Percentiles rank a stretch among this genome's conserved stretches.
phyloP scores from a whole-genome alignment of 2,329 filamentous ascomycete genomes.

The Cylindrodendrum hubeiense region DNA sequence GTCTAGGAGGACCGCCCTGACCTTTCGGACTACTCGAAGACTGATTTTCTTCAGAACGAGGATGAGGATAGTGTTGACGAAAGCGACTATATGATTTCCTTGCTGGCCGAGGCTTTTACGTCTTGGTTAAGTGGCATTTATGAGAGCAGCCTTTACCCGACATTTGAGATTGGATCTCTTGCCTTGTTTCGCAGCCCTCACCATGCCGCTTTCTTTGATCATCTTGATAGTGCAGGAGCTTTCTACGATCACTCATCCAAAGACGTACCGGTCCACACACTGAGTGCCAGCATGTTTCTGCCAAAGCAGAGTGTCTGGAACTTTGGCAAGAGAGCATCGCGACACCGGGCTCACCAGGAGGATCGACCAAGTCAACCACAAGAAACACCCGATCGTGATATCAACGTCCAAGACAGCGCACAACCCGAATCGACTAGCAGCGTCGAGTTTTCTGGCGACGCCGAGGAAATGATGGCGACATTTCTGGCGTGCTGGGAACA shows the following conservation, averaged over 20 bases:
- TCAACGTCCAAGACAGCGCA: constrained; percentile 34
- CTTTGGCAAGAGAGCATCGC: constrained; percentile 54
- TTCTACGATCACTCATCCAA: constrained; percentile 62
- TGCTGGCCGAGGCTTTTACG: constrained; percentile 46
- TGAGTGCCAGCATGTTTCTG: constrained; percentile 66
- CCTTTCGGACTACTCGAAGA: constrained; percentile 24
- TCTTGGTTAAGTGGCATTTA: constrained; percentile 55
- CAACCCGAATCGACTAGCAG: constrained; percentile 24
- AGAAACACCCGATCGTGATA: constrained; percentile 41
- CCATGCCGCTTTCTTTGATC: constrained; percentile 62
- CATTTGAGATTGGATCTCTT: constrained; percentile 67
- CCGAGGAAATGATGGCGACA: constrained; percentile 43
- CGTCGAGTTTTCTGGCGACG: constrained; percentile 17
- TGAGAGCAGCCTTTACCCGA: constrained; percentile 63
- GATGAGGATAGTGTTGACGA: constrained; percentile 24
- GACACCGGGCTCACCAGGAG: constrained; percentile 16
- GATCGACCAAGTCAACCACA: constrained; percentile 38
- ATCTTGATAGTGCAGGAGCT: constrained; percentile 61
- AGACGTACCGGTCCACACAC: constrained; percentile 65
- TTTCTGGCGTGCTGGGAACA: constrained; percentile 52
- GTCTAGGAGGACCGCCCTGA: constrained; percentile 39
- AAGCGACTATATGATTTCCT: constrained; percentile 35
- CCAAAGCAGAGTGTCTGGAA: constrained; percentile 64
- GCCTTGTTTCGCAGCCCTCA: constrained; percentile 62
- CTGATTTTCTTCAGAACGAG: constrained; percentile 34